phyloP scores from a whole-genome alignment of 2,329 filamentous ascomycete genomes.

The Aotearoamyces nothofagi region DNA sequence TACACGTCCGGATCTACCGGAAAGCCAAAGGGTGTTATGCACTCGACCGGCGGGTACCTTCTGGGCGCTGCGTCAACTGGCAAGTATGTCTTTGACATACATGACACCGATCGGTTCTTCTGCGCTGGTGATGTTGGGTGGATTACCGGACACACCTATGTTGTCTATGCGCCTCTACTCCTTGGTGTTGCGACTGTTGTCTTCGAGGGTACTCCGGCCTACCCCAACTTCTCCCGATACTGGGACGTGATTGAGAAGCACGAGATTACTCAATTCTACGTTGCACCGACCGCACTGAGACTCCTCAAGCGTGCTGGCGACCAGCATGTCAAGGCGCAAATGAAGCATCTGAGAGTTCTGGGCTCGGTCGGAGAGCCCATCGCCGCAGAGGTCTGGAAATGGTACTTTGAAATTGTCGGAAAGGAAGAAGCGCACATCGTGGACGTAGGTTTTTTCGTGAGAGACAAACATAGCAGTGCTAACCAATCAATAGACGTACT shows the following conservation, averaged over 20 bases:
- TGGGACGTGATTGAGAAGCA: constrained; percentile 98
- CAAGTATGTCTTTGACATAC: constrained; percentile 98
- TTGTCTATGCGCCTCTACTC: constrained; percentile 88
- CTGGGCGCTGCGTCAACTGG: constrained; percentile 83
- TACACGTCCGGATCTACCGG: constrained; percentile 97
- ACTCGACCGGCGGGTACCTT: constrained; percentile 92
- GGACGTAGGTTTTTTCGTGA: constrained; percentile 51
- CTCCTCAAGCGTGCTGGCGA: constrained; percentile 91
- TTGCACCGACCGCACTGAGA: constrained; percentile 85
- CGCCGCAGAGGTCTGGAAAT: constrained; percentile 97
- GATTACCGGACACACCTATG: constrained; percentile 98
- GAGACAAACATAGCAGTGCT: constrained; percentile 12
- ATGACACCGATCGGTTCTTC: constrained; percentile 87
- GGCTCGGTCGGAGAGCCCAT: constrained; percentile 97
- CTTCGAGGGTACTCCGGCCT: constrained; percentile 94
- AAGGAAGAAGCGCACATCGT: constrained; percentile 88
- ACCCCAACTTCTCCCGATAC: constrained; percentile 95
- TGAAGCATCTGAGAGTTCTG: constrained; percentile 79
- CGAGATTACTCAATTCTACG: constrained; percentile 94
- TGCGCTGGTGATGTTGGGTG: constrained; percentile 97
- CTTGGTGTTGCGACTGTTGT: constrained; percentile 91
- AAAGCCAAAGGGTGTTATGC: constrained; percentile 98
- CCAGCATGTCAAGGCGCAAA: constrained; percentile 76
- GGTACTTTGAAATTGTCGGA: constrained; percentile 93
- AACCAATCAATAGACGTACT: constrained; percentile 64